Base-by-base conservation (phyloP, 192 early-diverging fungal species). In the Podila horticola region DNA sequence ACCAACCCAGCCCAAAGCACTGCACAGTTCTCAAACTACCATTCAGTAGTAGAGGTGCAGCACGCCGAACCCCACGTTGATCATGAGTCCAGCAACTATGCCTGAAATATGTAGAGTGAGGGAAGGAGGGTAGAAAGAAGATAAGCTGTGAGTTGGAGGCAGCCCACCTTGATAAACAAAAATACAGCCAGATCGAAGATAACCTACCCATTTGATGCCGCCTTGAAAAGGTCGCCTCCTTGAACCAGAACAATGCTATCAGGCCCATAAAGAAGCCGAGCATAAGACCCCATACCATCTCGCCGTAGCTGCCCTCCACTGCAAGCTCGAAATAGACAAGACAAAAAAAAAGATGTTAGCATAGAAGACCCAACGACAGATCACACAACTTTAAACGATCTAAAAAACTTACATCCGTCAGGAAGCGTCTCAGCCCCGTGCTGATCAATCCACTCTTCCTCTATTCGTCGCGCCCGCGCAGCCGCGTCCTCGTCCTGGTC, bases 381-480 rank as follows among this genome's bases (percentile, higher is more conserved):
- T 19, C 10, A 29, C 58, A 36, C 64, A 17, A 19, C 12, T 10
- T 31, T 17, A 64, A 65, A 51, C 13, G 1, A 58, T 1, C 45
- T 6, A 26, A 55, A 55, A 55, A 55, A 84, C 86, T 87, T 86
- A 89, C 88, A 79, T 70, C 87, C 88, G 66, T 90, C 88, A 19
- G 86, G 85, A 48, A 86, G 75, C 4, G 87, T 86, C 28, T 86
- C 85, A 19, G 75, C 74, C 5, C 85, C 84, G 71, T 88, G 84
- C 50, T 79, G 75, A 5, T 90, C 88, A 69, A 90, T 90, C 88
- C 88, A 90, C 28, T 88, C 84, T 41, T 90, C 88, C 50, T 90
- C 88, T 13, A 90, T 63, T 31, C 75, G 52, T 29, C 75, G 70
- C 20, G 75, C 75, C 58, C 75, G 65, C 13, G 69, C 69, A 20